Conservation (phyloP, 192 early-diverging fungal species). For the Coemansia sp. region DNA sequence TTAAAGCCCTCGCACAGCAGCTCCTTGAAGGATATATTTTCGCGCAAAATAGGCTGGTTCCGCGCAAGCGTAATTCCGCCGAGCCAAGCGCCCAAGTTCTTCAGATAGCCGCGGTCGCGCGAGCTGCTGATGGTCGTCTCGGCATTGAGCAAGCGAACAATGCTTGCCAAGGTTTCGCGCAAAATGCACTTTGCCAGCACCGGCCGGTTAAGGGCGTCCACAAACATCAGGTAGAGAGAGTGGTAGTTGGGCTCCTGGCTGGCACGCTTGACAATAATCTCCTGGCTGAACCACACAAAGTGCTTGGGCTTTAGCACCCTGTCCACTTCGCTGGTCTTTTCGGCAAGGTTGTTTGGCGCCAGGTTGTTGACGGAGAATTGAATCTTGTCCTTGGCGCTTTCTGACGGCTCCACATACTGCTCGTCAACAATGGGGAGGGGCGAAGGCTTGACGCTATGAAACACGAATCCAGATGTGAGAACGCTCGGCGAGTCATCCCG, state of each 20-base stretch:
- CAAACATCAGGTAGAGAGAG: conserved; percentile 77
- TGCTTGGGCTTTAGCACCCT: conserved; percentile 60
- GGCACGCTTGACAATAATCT: conserved; percentile 90
- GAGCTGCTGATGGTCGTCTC: conserved; percentile 89
- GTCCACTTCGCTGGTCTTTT: conserved; percentile 72
- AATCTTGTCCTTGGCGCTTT: conserved; percentile 83
- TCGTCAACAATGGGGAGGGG: conserved; percentile 28
- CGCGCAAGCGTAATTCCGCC: conserved; percentile 95
- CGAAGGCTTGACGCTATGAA: conserved; percentile 32
- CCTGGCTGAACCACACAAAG: conserved; percentile 92
- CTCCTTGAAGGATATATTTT: conserved; percentile 92
- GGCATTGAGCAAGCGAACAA: conserved; percentile 84
- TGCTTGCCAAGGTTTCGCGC: conserved; percentile 84
- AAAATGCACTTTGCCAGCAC: conserved; percentile 73
- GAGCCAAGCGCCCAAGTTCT: conserved; percentile 97
- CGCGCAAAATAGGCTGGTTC: conserved; percentile 92
- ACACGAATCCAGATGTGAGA: conserved; percentile 8
- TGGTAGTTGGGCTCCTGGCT: conserved; percentile 98
- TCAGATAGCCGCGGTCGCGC: conserved; percentile 81
- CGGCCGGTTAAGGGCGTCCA: conserved; percentile 69
- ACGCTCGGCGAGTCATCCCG: not conserved
- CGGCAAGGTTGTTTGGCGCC: conserved; percentile 74
- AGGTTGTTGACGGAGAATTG: conserved; percentile 97
- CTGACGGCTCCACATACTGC: conserved; percentile 26
- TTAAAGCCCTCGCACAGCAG: conserved; percentile 89